A percentile compares a stretch with the other conserved stretches of the same genome.
phyloP scores from a whole-genome alignment of 352 stramenopile species.

The Pythium chondricola region DNA sequence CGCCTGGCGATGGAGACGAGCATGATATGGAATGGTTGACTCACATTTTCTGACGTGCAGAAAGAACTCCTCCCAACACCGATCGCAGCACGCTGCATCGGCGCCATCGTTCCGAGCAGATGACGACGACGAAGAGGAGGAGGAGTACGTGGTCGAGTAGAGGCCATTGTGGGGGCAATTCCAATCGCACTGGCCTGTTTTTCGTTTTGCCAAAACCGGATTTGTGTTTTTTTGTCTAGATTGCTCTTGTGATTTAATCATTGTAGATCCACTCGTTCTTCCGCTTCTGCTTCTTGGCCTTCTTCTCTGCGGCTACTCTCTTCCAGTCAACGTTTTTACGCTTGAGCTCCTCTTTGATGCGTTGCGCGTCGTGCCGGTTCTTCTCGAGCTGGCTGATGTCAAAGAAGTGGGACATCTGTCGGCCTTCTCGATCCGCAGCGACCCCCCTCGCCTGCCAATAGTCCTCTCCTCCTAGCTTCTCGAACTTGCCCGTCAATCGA shows the following conservation, averaged over 20 bases:
- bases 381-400: conserved; percentile 71
- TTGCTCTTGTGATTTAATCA: conserved; percentile 28
- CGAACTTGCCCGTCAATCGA: conserved; percentile 64
- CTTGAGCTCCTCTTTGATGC: conserved; percentile 77
- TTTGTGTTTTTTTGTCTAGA: background rate
- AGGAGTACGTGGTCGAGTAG: conserved; percentile 76
- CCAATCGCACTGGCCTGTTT: background rate
- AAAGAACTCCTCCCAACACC: conserved; percentile 31
- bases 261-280: conserved; percentile 84
- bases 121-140: conserved; percentile 45
- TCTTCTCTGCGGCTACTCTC: conserved; percentile 80
- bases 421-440: conserved; percentile 59
- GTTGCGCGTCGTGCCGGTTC: conserved; percentile 72
- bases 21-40: no score
- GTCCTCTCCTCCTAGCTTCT: conserved; percentile 54
- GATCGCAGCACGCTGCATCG: conserved; percentile 20
- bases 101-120: conserved; percentile 21
- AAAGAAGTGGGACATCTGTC: conserved; percentile 87
- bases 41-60: conserved; percentile 12
- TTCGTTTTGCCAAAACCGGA: background rate
- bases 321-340: conserved; percentile 86
- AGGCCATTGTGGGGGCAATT: background rate
- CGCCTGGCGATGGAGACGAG: conserved; percentile 2
- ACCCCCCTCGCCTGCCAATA: conserved; percentile 60
- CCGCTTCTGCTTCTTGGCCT: conserved; percentile 79